Conservation (phyloP, 2,329 filamentous ascomycete species). For the Neopestalotiopsis rosae region DNA sequence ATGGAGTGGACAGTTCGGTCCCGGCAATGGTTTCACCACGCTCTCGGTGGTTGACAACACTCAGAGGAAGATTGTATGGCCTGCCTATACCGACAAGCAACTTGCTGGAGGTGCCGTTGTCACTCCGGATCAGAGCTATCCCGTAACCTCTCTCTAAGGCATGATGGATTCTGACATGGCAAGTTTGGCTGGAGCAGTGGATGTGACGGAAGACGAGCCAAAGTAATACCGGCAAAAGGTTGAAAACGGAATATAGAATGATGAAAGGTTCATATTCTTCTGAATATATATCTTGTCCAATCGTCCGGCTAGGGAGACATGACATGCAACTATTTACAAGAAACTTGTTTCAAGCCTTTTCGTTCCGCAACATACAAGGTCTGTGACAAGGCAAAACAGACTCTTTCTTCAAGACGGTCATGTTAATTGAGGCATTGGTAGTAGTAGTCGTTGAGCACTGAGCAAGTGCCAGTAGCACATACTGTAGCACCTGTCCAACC, state of each 20-base stretch:
- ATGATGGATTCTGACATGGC: neutral
- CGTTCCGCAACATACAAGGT: neutral
- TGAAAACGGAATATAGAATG: neutral
- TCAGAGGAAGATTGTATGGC: constrained; percentile 53
- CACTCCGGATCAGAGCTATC: constrained; percentile 21
- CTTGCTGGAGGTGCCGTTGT: constrained; percentile 19
- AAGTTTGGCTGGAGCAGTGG: neutral
- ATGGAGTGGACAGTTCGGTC: constrained; percentile 62
- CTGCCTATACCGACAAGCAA: constrained; percentile 58
- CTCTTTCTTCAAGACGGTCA: neutral
- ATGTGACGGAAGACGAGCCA: too few species aligned
- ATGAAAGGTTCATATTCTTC: neutral
- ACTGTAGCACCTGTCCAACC: constrained; percentile 9
- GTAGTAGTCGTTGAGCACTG: constrained; percentile 11
- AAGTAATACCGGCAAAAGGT: neutral
- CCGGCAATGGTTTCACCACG: constrained; percentile 58
- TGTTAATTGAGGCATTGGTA: constrained; percentile 6
- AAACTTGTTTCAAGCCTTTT: neutral
- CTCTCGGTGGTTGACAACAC: constrained; percentile 53
- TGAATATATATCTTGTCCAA: neutral
- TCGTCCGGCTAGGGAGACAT: neutral
- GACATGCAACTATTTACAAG: constrained; percentile 13
- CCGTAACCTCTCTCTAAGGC: constrained; percentile 10
- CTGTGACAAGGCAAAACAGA: neutral
- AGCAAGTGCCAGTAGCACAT: constrained; percentile 12